Evolutionary conservation across 768 basidiomycete genomes (phyloP), one percentile per base, ranked within the genome.

Genomic region (Phanerochaete sordida): DNA sequence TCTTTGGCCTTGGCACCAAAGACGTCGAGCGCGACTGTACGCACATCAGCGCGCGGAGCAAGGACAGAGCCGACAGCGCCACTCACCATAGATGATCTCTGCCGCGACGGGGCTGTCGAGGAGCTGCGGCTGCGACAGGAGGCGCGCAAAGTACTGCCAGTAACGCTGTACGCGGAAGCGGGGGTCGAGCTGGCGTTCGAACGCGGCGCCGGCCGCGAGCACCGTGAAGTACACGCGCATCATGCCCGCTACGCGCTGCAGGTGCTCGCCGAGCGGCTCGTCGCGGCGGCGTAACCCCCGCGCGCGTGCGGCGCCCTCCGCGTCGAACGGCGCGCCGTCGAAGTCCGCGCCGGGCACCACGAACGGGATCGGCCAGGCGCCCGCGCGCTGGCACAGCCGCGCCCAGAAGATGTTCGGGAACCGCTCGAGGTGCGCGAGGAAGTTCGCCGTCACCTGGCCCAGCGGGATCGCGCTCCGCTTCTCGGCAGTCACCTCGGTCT

Each of bases 401-500:
- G 90, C 84, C 75, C 87, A 93, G 69, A 99, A 85, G 15, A 96
- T 79, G 12, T 90, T 80, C 2, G 84, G 75, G 64, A 99, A 89
- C 28, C 73, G 70, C 5, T 79, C 76, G 2, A 85, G 73, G 0
- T 81, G 69, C 15, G 66, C 66, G 56, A 94, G 80, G 30, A 98
- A 79, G 62, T 82, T 86, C 62, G 89, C 81, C 2, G 91, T 74
- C 12, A 97, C 84, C 31, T 84, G 82, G 0, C 91, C 92, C 24
- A 99, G 81, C 0, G 96, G 96, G 37, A 81, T 78, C 0, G 94
- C 95, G 24, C 90, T 89, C 30, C 86, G 85, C 67, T 90, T 86
- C 73, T 95, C 91, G 2, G 95, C 94, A 1, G 90, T 85, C 9
- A 96, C 91, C 73, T 98, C 96, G 0, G 87, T 90, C 76, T 97